Evolutionary conservation across 495 filamentous ascomycete species (phyloP).

Genomic region (Penicillium ucsense): DNA sequence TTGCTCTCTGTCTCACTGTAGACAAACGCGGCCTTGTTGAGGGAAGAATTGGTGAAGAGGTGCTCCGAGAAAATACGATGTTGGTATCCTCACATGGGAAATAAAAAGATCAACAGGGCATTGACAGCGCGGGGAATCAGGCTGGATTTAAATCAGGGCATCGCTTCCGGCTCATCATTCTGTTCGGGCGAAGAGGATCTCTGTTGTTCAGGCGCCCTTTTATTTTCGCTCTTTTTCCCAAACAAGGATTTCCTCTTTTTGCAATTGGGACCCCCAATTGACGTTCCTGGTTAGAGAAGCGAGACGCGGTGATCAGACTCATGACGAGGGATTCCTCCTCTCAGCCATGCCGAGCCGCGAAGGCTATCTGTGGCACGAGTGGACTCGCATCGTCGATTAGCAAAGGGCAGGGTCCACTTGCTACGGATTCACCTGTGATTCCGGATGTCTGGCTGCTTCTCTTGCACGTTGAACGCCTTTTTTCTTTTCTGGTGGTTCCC

Average conservation of each 20-base stretch:
- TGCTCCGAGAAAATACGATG: neutral
- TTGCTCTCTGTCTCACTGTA: too few species aligned
- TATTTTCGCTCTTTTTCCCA: too few species aligned
- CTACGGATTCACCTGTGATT: neutral
- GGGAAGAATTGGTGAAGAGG: neutral
- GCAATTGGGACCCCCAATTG: too few species aligned
- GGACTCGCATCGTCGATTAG: neutral
- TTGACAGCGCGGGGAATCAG: conserved; percentile 1
- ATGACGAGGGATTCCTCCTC: conserved; percentile 2
- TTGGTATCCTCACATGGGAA: neutral
- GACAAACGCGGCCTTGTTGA: neutral
- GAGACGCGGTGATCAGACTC: neutral
- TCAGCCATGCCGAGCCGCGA: conserved; percentile 10
- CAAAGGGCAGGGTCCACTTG: neutral
- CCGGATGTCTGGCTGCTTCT: too few species aligned
- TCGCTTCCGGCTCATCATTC: too few species aligned
- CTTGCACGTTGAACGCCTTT: neutral
- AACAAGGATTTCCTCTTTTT: too few species aligned
- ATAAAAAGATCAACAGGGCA: neutral
- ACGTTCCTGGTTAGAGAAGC: too few species aligned
- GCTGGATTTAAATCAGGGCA: conserved; percentile 8
- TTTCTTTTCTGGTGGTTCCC: neutral
- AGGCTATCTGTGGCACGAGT: neutral
- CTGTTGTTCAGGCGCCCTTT: too few species aligned
- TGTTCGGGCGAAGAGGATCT: too few species aligned